phyloP scores from a whole-genome alignment of 2,329 filamentous ascomycete genomes.

The Colletotrichum melonis region DNA sequence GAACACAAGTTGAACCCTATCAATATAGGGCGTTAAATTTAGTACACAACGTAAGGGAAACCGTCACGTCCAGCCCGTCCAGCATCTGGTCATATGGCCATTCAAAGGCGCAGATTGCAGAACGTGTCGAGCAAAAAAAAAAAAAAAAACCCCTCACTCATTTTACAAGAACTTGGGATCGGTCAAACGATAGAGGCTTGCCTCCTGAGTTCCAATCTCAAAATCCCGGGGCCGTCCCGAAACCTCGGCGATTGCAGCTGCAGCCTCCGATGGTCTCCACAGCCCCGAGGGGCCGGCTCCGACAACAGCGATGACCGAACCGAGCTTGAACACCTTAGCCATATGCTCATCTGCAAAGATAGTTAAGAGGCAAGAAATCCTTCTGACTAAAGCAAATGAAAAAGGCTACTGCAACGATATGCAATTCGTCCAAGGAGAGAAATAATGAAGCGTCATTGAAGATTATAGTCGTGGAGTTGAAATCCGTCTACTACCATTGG shows the following conservation, averaged over 20 bases:
- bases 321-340: not conserved
- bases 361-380: not conserved
- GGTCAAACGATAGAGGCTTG: not conserved
- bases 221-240: not conserved
- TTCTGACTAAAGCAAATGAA: not conserved
- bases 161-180: too few relatives aligned
- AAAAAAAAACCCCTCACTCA: too few relatives aligned
- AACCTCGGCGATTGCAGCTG: constrained; percentile 19
- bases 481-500: constrained; percentile 28
- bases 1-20: too few relatives aligned
- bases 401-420: not conserved
- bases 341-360: not conserved
- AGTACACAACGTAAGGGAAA: too few relatives aligned
- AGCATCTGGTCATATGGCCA: too few relatives aligned
- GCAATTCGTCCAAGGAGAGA: not conserved
- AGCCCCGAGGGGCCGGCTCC: constrained; percentile 15
- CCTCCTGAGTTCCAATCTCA: too few relatives aligned
- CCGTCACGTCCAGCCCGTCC: too few relatives aligned
- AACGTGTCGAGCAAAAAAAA: too few relatives aligned
- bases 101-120: too few relatives aligned
- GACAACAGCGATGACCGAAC: constrained; percentile 11
- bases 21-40: too few relatives aligned
- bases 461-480: not conserved
- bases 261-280: constrained; percentile 18
- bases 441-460: not conserved